Base-by-base conservation (phyloP, 2,329 filamentous ascomycete genomes). In the Penicillium italicum region DNA sequence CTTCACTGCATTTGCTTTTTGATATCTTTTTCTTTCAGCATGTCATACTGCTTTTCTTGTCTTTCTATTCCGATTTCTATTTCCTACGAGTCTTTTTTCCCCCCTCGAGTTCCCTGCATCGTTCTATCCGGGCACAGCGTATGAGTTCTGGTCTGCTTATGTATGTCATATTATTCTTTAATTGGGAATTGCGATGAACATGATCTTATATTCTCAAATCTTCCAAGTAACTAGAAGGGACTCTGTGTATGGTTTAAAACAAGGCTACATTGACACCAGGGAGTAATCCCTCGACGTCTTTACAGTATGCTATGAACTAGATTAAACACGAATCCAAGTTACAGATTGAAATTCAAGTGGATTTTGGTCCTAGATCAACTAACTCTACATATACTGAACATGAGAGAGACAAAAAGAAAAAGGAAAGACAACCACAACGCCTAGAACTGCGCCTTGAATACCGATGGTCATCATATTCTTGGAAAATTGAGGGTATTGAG, bases 101-200 rank as follows among this genome's bases (percentile, higher is more conserved):
- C 36, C n/a, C n/a, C n/a, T n/a, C n/a, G 50, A 55, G 47, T 52
- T 60, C 56, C 37, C 36, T 63, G 61, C 61, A 65, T 62, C 52
- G 12, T 57, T 62, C 47, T 58, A 49, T 11, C 44, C 57, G 58
- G 61, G 64, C 63, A 66, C 63, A 66, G 63, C 63, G 63, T 59
- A 62, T 65, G 63, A 65, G 62, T 66, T 65, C 50, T 63, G 62
- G 61, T 59, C 50, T 55, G 47, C 51, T 61, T 63, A 49, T 63
- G 55, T 64, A 61, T 63, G 60, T 63, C 58, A 57, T 58, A 60
- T 59, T 58, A 58, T 62, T 43, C 40, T 34, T 48, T 53, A 50
- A 49, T 45, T 41, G 50, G 44, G 53, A 59, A 57, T 53, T 44
- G 50, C 57, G 62, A 64, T 63, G 57, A 56, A 65, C 54, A 64